Conservation (phyloP, 208 protist species). For the Leishmania amazonensis region DNA sequence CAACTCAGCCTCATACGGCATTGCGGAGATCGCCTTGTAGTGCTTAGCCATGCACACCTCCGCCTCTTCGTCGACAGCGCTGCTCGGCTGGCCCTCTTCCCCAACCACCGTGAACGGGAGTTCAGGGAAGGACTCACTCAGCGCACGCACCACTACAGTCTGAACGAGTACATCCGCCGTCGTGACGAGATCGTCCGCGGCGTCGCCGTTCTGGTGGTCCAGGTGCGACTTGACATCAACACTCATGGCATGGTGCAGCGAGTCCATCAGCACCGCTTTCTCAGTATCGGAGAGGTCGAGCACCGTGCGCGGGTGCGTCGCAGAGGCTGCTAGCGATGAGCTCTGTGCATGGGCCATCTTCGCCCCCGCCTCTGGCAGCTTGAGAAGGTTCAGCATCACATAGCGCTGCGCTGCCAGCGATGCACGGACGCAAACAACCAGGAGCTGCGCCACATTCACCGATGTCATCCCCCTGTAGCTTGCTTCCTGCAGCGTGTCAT, state of each 20-base stretch:
- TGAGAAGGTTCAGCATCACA: constrained; percentile 42
- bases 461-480: constrained; percentile 14
- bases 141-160: constrained; percentile 39
- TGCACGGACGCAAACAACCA: constrained; percentile 44
- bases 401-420: constrained; percentile 56
- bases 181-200: constrained; percentile 57
- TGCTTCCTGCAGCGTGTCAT: background rate
- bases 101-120: constrained; percentile 64
- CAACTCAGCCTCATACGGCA: constrained; percentile 36
- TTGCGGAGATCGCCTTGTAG: constrained; percentile 1
- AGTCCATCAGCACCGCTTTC: constrained; percentile 17
- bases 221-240: constrained; percentile 53
- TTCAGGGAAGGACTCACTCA: constrained; percentile 35
- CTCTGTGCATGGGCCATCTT: constrained; percentile 10
- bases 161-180: constrained; percentile 67
- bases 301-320: constrained; percentile 27
- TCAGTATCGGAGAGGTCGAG: constrained; percentile 32
- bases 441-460: constrained; percentile 41
- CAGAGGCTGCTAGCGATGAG: background rate
- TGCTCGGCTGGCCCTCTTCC: constrained; percentile 45
- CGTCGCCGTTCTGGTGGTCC: constrained; percentile 38
- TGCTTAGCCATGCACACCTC: constrained; percentile 32
- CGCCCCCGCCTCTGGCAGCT: constrained; percentile 11
- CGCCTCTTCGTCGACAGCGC: constrained; percentile 17
- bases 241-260: constrained; percentile 29